Base-by-base conservation (phyloP, 2,329 filamentous ascomycete species). In the Pezizomycotina sp. region DNA sequence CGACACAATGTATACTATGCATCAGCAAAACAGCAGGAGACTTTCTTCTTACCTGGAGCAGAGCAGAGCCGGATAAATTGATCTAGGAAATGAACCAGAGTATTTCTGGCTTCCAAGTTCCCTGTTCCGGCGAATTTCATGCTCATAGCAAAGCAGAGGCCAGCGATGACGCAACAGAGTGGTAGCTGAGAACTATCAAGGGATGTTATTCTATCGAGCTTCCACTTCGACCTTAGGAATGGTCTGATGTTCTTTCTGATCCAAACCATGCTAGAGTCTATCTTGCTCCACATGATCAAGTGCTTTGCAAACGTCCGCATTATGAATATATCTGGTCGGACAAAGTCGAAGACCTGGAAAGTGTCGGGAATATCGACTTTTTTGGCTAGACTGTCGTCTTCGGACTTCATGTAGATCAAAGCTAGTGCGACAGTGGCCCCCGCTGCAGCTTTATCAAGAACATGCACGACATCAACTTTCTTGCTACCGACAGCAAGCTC, bases 361-460 rank as follows among this genome's bases (percentile, higher is more conserved):
- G 89, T 91, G 47, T 92, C 78, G 1, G 91, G 91, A 0, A 95
- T 74, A 54, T 95, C 82, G 34, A 98, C 76, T 61, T 93, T 95
- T 37, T 76, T 72, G 3, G 89, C 89, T 13, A 98, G 69, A 10
- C 79, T 73, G 41, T 71, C 68, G 53, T 98, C 81, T 46, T 91
- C 81, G 0, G 86, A 89, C 58, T 95, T 95, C 81, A 98, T 89
- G 56, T 86, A 98, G 20, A 98, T 86, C 35, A 98, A 67, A 2
- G 83, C 72, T 40, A 93, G 66, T 1, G 89, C 86, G 50, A 95
- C 71, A 5, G 91, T 82, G 1, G 89, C 86, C n/a, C 80, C 89
- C 2, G 91, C 80, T 6, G 82, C 89, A 4, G 86, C 84, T 50
- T 86, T 77, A 54, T 98, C 91, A 3, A 95, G 67, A 6, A 95